Conservation (phyloP, 2,329 filamentous ascomycete species). For the Penicillium sp. region DNA sequence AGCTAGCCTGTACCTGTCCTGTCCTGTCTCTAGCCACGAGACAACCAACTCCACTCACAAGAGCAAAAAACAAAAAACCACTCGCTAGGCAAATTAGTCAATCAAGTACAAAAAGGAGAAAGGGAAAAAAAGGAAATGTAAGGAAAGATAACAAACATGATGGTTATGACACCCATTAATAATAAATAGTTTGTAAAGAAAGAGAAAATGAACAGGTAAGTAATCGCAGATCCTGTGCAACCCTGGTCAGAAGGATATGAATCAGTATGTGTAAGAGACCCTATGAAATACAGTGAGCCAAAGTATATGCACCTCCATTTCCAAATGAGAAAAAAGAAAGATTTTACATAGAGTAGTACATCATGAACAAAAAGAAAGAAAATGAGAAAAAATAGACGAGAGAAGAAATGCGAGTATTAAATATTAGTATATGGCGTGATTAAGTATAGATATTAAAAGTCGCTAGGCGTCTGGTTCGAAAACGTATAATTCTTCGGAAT, state of each 20-base stretch:
- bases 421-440: conserved; percentile 8
- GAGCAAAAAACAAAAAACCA: neutral
- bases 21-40: neutral
- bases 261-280: conserved; percentile 12
- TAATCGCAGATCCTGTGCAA: conserved; percentile 15
- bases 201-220: conserved; percentile 13
- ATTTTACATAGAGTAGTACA: neutral
- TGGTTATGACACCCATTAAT: neutral
- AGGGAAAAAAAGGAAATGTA: too few species aligned
- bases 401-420: conserved; percentile 5
- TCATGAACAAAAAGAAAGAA: neutral
- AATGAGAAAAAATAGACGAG: neutral
- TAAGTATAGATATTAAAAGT: conserved; percentile 24
- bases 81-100: neutral
- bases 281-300: conserved; percentile 11
- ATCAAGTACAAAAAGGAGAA: neutral
- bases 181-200: neutral
- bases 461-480: conserved; percentile 39
- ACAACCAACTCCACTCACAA: neutral
- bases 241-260: neutral
- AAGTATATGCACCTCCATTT: conserved; percentile 13
- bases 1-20: neutral
- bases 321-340: neutral
- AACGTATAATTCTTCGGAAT: conserved; percentile 43
- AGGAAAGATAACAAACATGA: neutral